Base-by-base conservation (phyloP, 208 protist genomes). In the Eutreptiella sp. region DNA sequence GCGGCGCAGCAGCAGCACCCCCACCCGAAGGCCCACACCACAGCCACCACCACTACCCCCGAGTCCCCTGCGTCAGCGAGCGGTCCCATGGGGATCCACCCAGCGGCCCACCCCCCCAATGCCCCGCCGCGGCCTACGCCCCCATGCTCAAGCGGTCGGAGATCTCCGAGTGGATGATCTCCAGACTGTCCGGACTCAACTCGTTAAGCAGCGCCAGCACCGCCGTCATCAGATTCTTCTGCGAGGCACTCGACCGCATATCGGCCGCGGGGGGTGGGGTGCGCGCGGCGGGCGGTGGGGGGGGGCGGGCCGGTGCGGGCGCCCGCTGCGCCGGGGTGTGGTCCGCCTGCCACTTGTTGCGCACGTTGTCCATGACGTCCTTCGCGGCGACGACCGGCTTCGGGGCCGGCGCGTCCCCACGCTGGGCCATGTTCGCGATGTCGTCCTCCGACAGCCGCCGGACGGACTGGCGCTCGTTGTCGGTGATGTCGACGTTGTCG, bases 171-270 rank as follows among this genome's bases (percentile, higher is more conserved):
- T 85, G 67, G 41, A 93, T 72, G 53, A 84, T 29, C 55, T 86
- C 76, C 41, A 93, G 57, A 19, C 81, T 83, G 43, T 84, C 77
- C 41, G 84, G 53, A 38, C 77, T 83, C 23, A 93, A 75, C 76
- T 90, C 85, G 0, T 83, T 66, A 32, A 91, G 65, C 33, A 93
- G 67, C 24, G 83, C 75, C 24, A 88, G 65, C 29, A 93, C 86
- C 1, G 83, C 71, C 1, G 74, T 79, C 9, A 91, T 66, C 61
- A 93, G 86, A 2, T 83, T 68, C 23, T 74, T 71, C 65, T 92
- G 86, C 11, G 80, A 73, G 35, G 75, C 68, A 21, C 71, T 62
- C 28, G 72, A 77, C 19, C 74, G 76, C 63, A 14, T 52, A 24
- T 29, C 38, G n/a, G 3, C 1, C 11, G 24, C 11, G 21, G 19